Evolutionary conservation across 257 asterid species (phyloP).

Genomic region (Ophiorrhiza pumila): DNA sequence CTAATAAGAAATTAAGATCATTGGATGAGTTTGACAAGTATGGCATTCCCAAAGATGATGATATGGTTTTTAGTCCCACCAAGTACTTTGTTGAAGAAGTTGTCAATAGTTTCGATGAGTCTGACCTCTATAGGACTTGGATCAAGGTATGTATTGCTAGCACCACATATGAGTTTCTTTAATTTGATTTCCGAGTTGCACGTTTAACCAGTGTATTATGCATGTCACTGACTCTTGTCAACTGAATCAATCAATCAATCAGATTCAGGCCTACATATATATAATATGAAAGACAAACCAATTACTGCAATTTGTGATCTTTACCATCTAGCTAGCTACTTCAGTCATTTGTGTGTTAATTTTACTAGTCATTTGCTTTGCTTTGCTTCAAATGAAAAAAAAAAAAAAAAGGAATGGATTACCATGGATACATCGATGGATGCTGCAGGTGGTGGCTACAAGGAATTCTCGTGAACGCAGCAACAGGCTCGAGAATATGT

Average conservation of each 20-base stretch:
- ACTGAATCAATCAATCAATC: too few relatives aligned
- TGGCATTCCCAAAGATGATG: conserved; percentile 23
- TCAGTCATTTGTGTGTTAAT: too few relatives aligned
- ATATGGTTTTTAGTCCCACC: conserved; percentile 49
- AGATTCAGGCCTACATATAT: too few relatives aligned
- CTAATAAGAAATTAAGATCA: conserved; percentile 24
- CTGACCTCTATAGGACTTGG: conserved; percentile 71
- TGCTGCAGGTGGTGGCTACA: conserved; percentile 54
- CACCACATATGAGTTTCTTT: too few relatives aligned
- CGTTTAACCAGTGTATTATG: too few relatives aligned
- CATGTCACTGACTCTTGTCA: too few relatives aligned
- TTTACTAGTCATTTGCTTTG: too few relatives aligned
- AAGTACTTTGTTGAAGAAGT: conserved; percentile 66
- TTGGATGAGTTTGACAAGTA: conserved; percentile 30
- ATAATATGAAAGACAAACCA: too few relatives aligned
- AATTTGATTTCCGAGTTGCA: too few relatives aligned
- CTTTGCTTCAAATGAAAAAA: neutral
- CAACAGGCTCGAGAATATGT: conserved; percentile 71
- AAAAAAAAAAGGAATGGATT: conserved; percentile 1
- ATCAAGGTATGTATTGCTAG: conserved; percentile 45
- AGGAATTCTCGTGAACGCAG: conserved; percentile 54
- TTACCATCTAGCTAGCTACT: too few relatives aligned
- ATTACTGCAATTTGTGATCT: too few relatives aligned
- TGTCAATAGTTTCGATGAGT: conserved; percentile 59
- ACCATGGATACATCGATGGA: neutral